These are phyloP conservation scores for Globisporangium radiosum DNA, from an alignment of 352 stramenopile genomes.

Conservation along the genomic window DNA sequence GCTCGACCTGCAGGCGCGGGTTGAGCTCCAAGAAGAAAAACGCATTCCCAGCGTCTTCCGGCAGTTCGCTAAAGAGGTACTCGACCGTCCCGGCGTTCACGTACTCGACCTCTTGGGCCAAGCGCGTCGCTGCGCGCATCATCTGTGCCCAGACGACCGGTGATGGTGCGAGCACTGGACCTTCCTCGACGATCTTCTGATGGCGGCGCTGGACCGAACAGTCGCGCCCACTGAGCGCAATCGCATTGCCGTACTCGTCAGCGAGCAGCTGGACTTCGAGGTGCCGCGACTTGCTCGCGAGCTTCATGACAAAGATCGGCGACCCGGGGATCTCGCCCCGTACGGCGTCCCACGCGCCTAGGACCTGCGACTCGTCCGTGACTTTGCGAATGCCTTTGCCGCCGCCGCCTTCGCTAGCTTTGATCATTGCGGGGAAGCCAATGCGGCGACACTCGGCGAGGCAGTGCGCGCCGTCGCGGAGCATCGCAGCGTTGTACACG, in stretches of 20 bases:
- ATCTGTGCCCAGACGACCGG: constrained; percentile 96
- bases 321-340: constrained; percentile 97
- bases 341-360: constrained; percentile 94
- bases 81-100: constrained; percentile 99
- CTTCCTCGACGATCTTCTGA: constrained; percentile 99
- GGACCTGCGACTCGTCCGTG: constrained; percentile 86
- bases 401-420: constrained; percentile 97
- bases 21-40: constrained; percentile 99
- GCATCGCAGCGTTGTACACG: constrained; percentile 92
- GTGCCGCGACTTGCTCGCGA: constrained; percentile 95
- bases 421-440: constrained; percentile 99
- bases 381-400: constrained; percentile 99
- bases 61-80: constrained; percentile 97
- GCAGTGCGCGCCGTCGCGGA: constrained; percentile 90
- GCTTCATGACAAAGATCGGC: constrained; percentile 99
- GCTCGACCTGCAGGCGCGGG: constrained; percentile 98
- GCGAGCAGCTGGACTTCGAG: constrained; percentile 99
- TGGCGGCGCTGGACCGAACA: constrained; percentile 99
- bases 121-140: constrained; percentile 94
- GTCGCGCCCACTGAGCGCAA: constrained; percentile 98
- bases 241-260: constrained; percentile 97
- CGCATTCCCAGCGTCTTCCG: constrained; percentile 85
- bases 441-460: constrained; percentile 92
- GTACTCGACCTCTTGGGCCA: constrained; percentile 99
- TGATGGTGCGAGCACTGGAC: constrained; percentile 90